Conservation (phyloP, 2,329 filamentous ascomycete species). For the Penicillium sp. region DNA sequence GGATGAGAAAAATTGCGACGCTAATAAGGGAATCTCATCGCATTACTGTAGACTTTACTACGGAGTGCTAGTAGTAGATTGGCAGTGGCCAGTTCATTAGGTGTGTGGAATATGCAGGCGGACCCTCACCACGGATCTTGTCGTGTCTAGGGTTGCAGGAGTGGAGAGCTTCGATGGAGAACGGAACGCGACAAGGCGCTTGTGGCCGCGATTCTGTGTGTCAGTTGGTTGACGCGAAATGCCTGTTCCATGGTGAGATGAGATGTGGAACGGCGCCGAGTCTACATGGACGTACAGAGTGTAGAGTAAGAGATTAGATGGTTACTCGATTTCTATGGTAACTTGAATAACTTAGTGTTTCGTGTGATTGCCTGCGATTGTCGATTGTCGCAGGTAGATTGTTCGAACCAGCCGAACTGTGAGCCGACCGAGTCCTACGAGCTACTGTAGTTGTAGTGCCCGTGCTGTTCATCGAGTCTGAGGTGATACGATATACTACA, state of each 20-base stretch:
- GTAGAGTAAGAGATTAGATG: too few species aligned
- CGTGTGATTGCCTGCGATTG: not conserved
- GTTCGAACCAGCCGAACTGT: too few species aligned
- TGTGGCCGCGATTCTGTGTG: not conserved
- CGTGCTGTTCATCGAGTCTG: too few species aligned
- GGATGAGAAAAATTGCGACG: too few species aligned
- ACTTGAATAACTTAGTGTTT: too few species aligned
- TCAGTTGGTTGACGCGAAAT: not conserved
- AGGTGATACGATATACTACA: not conserved
- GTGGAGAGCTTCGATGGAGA: slow-evolving; percentile 4
- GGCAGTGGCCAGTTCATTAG: too few species aligned
- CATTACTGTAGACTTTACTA: too few species aligned
- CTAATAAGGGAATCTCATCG: not conserved
- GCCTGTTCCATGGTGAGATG: not conserved
- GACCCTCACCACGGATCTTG: slow-evolving; percentile 2
- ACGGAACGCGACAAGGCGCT: not conserved
- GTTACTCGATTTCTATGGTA: not conserved
- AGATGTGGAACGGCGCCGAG: not conserved
- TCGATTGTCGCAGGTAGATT: not conserved
- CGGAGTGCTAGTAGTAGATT: too few species aligned
- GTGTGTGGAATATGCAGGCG: slow-evolving; percentile 1
- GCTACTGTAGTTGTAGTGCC: too few species aligned
- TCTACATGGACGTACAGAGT: not conserved
- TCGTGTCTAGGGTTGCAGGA: slow-evolving; percentile 2
- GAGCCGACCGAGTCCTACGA: too few species aligned